A percentile compares a stretch with the other conserved stretches of the same genome.
Evolutionary conservation across 2,329 filamentous ascomycete genomes (phyloP).

Genomic region (Aspergillus arachidicola): DNA sequence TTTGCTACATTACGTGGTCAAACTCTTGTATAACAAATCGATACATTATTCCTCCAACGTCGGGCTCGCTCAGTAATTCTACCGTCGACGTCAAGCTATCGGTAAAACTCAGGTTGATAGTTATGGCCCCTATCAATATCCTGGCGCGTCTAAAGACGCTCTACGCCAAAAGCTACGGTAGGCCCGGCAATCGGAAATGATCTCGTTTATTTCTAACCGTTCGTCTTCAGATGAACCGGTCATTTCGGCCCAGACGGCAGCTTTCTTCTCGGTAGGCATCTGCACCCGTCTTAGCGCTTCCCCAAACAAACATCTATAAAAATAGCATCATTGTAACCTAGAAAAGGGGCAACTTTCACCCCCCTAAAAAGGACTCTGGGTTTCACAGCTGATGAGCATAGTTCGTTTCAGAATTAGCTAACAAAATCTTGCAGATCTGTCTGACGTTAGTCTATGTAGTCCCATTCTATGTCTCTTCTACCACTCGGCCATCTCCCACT

Average conservation of each 20-base stretch:
- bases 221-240: conserved; percentile 36
- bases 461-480: conserved; percentile 81
- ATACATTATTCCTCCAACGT: neutral
- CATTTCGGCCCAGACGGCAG: conserved; percentile 39
- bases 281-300: conserved; percentile 10
- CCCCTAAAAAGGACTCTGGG: conserved; percentile 1
- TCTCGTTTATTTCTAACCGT: conserved; percentile 13
- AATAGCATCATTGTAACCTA: conserved; percentile 12
- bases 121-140: conserved; percentile 38
- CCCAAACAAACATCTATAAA: conserved; percentile 13
- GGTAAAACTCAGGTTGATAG: neutral
- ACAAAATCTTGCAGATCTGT: conserved; percentile 55
- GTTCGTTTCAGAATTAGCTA: neutral
- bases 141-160: conserved; percentile 36
- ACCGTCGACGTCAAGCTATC: neutral
- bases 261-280: conserved; percentile 42
- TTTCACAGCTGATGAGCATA: neutral
- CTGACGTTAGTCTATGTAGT: conserved; percentile 90
- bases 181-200: conserved; percentile 6
- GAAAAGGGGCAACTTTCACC: neutral
- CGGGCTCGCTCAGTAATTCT: neutral
- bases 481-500: conserved; percentile 75
- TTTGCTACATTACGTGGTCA: neutral
- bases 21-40: neutral
- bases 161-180: conserved; percentile 37